Percentiles rank a stretch among this genome's conserved stretches.
These are phyloP conservation scores for Penicillium hesseltinei DNA, from an alignment of 2,329 filamentous ascomycete species.

Conservation along the genomic window DNA sequence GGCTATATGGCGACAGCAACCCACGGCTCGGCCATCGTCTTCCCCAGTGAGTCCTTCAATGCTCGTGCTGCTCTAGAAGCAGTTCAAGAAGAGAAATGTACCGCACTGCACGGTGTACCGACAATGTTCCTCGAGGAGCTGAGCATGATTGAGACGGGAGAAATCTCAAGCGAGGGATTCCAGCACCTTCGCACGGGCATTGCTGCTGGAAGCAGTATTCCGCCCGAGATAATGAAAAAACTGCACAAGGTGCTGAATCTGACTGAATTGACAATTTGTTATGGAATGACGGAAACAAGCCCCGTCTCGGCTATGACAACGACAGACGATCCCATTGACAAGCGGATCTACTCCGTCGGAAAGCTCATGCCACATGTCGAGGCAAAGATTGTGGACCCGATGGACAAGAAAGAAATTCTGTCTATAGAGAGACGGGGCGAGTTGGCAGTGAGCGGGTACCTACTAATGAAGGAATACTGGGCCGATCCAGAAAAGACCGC, in stretches of 20 bases:
- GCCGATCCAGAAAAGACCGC: conserved; percentile 66
- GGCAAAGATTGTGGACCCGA: conserved; percentile 72
- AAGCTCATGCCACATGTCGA: conserved; percentile 78
- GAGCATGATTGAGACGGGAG: conserved; percentile 64
- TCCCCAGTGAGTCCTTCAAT: conserved; percentile 84
- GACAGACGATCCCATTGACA: conserved; percentile 69
- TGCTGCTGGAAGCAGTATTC: conserved; percentile 81
- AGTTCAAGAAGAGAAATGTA: conserved; percentile 62
- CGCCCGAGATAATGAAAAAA: conserved; percentile 65
- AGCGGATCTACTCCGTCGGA: conserved; percentile 74
- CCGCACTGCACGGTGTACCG: conserved; percentile 79
- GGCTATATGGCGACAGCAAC: conserved; percentile 97
- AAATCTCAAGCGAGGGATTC: conserved; percentile 54
- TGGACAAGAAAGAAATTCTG: conserved; percentile 59
- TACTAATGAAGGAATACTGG: conserved; percentile 91
- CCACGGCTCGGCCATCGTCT: conserved; percentile 74
- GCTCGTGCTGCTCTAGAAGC: conserved; percentile 67
- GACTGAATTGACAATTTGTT: conserved; percentile 84
- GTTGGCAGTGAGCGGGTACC: conserved; percentile 77
- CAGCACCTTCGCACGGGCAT: conserved; percentile 80
- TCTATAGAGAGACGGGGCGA: conserved; percentile 70
- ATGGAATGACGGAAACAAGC: conserved; percentile 92
- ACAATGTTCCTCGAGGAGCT: conserved; percentile 95
- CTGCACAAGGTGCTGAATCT: conserved; percentile 74
- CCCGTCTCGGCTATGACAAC: conserved; percentile 72